These are phyloP conservation scores for Linum trigynum DNA, from an alignment of 345 rosid species.

Conservation along the genomic window DNA sequence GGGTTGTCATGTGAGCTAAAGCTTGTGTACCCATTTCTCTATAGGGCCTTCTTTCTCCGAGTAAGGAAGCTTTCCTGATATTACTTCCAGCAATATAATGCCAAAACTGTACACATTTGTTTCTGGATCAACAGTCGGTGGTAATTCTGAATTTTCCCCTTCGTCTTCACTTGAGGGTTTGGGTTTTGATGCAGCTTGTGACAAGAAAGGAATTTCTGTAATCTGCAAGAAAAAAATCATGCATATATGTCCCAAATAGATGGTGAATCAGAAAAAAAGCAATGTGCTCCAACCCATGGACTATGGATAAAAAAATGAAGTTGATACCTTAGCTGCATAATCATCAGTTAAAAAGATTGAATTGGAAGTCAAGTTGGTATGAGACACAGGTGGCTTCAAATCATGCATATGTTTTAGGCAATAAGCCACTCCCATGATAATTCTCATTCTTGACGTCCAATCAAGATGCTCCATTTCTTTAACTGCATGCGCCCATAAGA, in stretches of 20 bases:
- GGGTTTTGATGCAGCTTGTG: conserved; percentile 17
- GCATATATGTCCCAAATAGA: neutral
- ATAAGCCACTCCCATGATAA: conserved; percentile 80
- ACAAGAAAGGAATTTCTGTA: conserved; percentile 37
- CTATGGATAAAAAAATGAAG: neutral
- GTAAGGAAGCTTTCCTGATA: conserved; percentile 71
- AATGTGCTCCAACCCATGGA: neutral
- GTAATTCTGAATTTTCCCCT: conserved; percentile 37
- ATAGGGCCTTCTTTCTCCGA: conserved; percentile 58
- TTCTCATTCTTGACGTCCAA: conserved; percentile 74
- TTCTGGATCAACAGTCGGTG: conserved; percentile 44
- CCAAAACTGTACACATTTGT: conserved; percentile 69
- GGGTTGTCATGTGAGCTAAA: neutral
- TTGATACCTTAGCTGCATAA: conserved; percentile 78
- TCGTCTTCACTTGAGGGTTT: conserved; percentile 32
- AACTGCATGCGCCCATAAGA: conserved; percentile 31
- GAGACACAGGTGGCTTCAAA: conserved; percentile 65
- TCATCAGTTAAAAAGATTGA: conserved; percentile 67
- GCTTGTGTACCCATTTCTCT: conserved; percentile 53
- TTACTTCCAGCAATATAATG: conserved; percentile 62
- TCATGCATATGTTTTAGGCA: conserved; percentile 86
- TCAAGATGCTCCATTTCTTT: conserved; percentile 88
- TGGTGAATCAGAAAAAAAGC: no score
- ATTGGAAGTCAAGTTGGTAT: conserved; percentile 34
- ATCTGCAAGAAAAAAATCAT: conserved; percentile 29